phyloP scores from a whole-genome alignment of 192 early-diverging fungal species.

The Podila epigama region DNA sequence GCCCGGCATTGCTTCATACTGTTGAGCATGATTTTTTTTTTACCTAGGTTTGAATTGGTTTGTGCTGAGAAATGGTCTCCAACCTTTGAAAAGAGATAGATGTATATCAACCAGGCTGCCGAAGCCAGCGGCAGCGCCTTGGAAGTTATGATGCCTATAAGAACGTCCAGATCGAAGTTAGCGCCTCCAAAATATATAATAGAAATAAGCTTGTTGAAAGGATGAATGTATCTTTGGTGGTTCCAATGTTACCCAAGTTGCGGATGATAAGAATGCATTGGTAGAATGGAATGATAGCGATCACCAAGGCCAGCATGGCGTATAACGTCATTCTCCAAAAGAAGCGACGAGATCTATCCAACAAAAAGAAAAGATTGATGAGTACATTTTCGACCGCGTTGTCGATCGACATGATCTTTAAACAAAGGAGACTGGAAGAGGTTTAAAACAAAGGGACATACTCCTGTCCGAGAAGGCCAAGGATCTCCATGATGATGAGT shows the following conservation, averaged over 20 bases:
- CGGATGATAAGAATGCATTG: slow-evolving; percentile 72
- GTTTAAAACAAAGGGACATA: slow-evolving; percentile 15
- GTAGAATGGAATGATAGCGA: slow-evolving; percentile 78
- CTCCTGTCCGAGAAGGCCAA: slow-evolving; percentile 69
- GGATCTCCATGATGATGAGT: slow-evolving; percentile 85
- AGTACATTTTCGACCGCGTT: too few species aligned
- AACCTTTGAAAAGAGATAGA: slow-evolving; percentile 69
- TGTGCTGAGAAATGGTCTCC: slow-evolving; percentile 66
- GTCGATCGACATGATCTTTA: background rate
- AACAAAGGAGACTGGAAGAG: background rate
- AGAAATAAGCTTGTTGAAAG: too few species aligned
- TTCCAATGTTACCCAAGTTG: slow-evolving; percentile 30
- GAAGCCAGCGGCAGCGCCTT: slow-evolving; percentile 35
- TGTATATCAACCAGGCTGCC: slow-evolving; percentile 46
- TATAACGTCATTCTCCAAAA: slow-evolving; percentile 79
- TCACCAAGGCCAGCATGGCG: slow-evolving; percentile 70
- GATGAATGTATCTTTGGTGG: too few species aligned
- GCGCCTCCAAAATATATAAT: too few species aligned
- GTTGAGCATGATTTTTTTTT: background rate
- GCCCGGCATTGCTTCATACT: slow-evolving; percentile 13
- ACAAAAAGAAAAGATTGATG: background rate
- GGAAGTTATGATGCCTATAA: slow-evolving; percentile 26
- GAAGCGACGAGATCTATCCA: slow-evolving; percentile 68
- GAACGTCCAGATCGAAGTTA: background rate
- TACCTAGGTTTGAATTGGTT: slow-evolving; percentile 31